phyloP scores from a whole-genome alignment of 2,329 filamentous ascomycete genomes.

The Trichoderma koningiopsis region DNA sequence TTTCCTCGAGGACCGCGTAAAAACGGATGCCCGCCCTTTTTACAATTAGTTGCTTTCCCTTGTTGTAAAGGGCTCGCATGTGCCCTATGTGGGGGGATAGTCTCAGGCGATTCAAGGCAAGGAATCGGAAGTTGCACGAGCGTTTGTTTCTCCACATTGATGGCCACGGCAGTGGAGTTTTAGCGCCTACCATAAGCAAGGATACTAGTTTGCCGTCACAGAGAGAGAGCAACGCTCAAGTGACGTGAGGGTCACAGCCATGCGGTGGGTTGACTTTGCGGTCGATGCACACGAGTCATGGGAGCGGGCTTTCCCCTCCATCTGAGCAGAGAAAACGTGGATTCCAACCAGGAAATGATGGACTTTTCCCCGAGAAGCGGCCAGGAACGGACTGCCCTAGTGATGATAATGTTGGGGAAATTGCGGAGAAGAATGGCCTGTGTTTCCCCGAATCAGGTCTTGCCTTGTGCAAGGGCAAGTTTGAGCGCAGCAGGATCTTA shows the following conservation, averaged over 20 bases:
- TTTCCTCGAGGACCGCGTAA: neutral
- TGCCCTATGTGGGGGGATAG: constrained; percentile 11
- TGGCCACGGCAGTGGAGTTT: constrained; percentile 11
- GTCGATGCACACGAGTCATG: constrained; percentile 8
- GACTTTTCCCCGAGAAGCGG: neutral
- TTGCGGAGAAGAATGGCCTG: constrained; percentile 4
- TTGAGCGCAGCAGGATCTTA: neutral
- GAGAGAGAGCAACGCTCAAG: neutral
- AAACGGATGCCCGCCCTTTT: neutral
- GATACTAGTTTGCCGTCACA: neutral
- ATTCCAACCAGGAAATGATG: neutral
- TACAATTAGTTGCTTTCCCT: neutral
- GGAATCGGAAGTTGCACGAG: constrained; percentile 16
- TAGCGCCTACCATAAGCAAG: neutral
- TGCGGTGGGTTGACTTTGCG: constrained; percentile 11
- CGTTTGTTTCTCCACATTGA: constrained; percentile 6
- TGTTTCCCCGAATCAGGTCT: neutral
- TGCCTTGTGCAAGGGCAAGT: neutral
- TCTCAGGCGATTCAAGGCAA: neutral
- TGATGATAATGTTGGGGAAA: neutral
- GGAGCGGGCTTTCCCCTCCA: neutral
- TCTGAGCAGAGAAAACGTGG: neutral
- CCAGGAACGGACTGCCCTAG: neutral
- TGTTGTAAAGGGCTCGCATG: neutral
- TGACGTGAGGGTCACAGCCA: constrained; percentile 21